Base-by-base conservation (phyloP, 2,329 filamentous ascomycete species). In the Pseudogymnoascus sp. region DNA sequence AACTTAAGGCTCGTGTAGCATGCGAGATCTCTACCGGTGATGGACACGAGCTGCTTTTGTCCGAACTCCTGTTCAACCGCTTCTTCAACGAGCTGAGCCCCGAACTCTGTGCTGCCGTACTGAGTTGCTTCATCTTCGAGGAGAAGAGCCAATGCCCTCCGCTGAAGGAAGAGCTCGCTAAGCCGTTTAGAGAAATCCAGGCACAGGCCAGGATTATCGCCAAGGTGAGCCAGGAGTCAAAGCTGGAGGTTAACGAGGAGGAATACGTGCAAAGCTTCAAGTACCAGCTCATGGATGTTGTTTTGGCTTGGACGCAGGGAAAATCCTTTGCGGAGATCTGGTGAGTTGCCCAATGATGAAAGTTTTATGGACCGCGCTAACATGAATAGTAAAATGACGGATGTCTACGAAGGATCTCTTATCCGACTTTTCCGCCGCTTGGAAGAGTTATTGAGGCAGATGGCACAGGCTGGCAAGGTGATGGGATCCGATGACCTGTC, bases 401-500 rank as follows among this genome's bases (percentile, higher is more conserved):
- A 97, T 70, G 91, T 93, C 29, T 99, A 97, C 76, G 94, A 99
- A 78, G 94, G 94, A 64, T 97, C 91, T 63, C 80, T 99, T 65
- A 97, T 99, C 69, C 91, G 94, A 59, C 86, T 97, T 39, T 99
- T 99, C 85, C 89, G 94, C 62, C 90, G 94, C 19, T 81, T 99
- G 33, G 94, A 99, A 76, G 94, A 99, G 77, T 81, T 97, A 63
- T 80, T 99, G 37, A 85, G 94, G 68, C 94, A 99, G 76, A 96
- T 97, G 83, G 93, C 89, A 14, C 90, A 97, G 77, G 94, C 93
- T 23, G 85, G 90, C 67, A 97, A 97, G 78, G 93, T 97, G 66
- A 99, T 99, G 94, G 94, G 94, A 70, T 97, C 90, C 73, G 91
- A 96, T 65, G 94, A 97, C 71, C 80, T 99, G 63, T 89, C 92